Evolutionary conservation across 768 basidiomycete genomes (phyloP), one percentile per base, ranked within the genome.

Genomic region (Lentinula edodes): DNA sequence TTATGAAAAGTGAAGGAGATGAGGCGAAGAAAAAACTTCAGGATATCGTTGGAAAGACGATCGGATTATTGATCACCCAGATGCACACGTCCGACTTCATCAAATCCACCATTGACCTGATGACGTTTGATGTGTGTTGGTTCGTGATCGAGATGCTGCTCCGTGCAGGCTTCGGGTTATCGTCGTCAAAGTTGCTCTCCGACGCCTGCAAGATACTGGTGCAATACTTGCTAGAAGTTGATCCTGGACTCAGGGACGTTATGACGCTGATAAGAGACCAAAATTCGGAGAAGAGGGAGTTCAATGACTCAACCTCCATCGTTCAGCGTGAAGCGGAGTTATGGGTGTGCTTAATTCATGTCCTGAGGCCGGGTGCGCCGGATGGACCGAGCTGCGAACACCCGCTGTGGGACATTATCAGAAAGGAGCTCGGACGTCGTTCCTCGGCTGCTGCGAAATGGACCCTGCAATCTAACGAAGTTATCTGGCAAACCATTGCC

Each of bases 401-500:
- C 48, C 61, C 46, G 7, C 76, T 87, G 63, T 84, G 85, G 83
- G 68, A 69, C 28, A 61, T 80, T 36, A 64, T 87, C 32, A 68
- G 73, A 41, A 69, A 72, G 5, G 62, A 72, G 43, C 63, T 83
- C 32, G 67, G 73, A 32, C 63, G 67, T 23, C 61, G 58, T 10
- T 62, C 64, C 52, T 59, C 64, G 7, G 64, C 71, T 42, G 41
- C 10, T 23, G 18, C 18, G 12, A 69, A 68, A 5, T 72, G 78
- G 20, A 72, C 75, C 23, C 63, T 82, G 1, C 74, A 78, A 45
- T 73, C 74, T 15, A 86, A 85, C 66, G 95, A 98, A 71, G 68
- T 75, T 13, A 74, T 85, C n/a, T 95, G 94, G 90, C 79, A 78
- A 41, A 75, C 80, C 6, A 78, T 90, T 6, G 89, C 92, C 67